Base-by-base conservation (phyloP, 371 early-diverging fungal species). In the Lichtheimia hyalospora region DNA sequence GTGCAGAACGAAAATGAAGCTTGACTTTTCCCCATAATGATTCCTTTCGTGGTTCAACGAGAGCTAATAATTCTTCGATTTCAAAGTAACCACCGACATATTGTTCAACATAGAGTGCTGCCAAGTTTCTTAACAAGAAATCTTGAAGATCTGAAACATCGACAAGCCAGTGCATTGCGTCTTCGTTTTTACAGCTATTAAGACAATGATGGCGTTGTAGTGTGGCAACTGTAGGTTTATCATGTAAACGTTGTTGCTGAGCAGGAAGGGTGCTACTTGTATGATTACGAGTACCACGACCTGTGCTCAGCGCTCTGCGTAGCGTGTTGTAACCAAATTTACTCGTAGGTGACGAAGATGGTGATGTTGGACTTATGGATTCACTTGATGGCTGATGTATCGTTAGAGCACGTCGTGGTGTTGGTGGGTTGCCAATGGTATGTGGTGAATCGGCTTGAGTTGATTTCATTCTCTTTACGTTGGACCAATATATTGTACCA, bases 71-170 rank as follows among this genome's bases (percentile, higher is more conserved):
- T 52, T 90, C 87, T 27, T 86, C 85, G 28, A 83, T 53, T 0
- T 74, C 72, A 61, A 83, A 79, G 60, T 73, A 67, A 0, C 77
- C 64, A 18, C 74, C 81, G n/a, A 93, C 77, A 48, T 89, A 64
- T 5, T 81, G 85, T 5, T 85, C 80, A 58, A 95, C 60, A 20
- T 77, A 71, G 39, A 87, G 66, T 1, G 89, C 89, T 0, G 94
- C 94, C 16, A 90, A 69, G 61, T 92, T 91, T 46, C 88, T 84
- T 25, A 92, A 89, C 34, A 86, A 83, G 53, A 93, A 82, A 27
- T 84, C 81, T 62, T 91, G 90, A 12, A 90, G 71, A 1, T 84
- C 85, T 23, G 86, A 84, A 25, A 93, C 71, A 54, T 95, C 94
- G 13, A 83, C 79, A 43, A 92, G 73, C 56, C 76, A 84, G 39